These are phyloP conservation scores for Alternaria alternata DNA, from an alignment of 2,329 filamentous ascomycete species.

Conservation along the genomic window DNA sequence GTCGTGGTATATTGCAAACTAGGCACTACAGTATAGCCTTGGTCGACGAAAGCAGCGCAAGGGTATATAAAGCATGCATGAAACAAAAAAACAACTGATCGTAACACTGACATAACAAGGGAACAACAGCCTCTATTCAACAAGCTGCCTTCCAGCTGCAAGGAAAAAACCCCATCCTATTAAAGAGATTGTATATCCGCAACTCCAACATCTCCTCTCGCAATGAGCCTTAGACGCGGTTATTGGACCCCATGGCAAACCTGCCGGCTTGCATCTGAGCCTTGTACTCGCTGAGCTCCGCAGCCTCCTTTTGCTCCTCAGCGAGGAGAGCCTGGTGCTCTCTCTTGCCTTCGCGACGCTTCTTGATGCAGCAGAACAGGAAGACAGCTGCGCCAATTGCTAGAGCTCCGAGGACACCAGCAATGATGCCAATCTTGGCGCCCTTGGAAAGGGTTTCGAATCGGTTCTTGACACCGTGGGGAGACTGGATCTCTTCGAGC, in stretches of 20 bases:
- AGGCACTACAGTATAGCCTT: conserved; percentile 9
- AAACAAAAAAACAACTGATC: conserved; percentile 12
- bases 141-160: conserved; percentile 6
- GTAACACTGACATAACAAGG: conserved; percentile 18
- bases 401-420: conserved; percentile 37
- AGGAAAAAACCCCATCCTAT: conserved; percentile 10
- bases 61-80: conserved; percentile 20
- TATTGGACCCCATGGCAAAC: conserved; percentile 30
- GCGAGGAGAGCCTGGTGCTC: conserved; percentile 47
- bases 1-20: conserved; percentile 3
- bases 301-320: conserved; percentile 47
- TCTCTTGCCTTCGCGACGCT: conserved; percentile 47
- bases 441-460: conserved; percentile 45
- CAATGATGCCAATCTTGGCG: conserved; percentile 48
- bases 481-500: conserved; percentile 45
- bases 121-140: conserved; percentile 7
- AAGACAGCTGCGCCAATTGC: conserved; percentile 37
- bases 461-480: conserved; percentile 46
- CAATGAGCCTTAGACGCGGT: conserved; percentile 19
- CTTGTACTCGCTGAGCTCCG: conserved; percentile 46
- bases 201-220: neutral
- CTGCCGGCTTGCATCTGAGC: conserved; percentile 36
- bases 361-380: conserved; percentile 51
- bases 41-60: conserved; percentile 13
- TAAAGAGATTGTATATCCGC: conserved; percentile 12